phyloP scores from a whole-genome alignment of 208 protist genomes.

The Trypanosomatidae sp. region DNA sequence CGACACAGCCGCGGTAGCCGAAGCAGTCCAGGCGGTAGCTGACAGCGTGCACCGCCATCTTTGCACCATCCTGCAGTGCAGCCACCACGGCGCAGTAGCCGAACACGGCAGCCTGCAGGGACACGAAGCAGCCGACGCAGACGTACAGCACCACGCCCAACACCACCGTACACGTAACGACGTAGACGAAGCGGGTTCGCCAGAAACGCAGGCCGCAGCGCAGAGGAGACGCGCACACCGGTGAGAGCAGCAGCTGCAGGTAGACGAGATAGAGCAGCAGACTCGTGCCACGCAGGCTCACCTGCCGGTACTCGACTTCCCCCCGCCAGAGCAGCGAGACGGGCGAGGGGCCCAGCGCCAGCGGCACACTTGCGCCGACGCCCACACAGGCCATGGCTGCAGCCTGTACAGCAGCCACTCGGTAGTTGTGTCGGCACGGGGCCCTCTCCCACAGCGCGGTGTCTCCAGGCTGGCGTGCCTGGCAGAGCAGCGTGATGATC shows the following conservation, averaged over 20 bases:
- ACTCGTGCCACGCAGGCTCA: background rate
- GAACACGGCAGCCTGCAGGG: background rate
- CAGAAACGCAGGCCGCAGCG: slow-evolving; percentile 12
- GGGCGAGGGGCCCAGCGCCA: no score
- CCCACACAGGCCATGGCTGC: no score
- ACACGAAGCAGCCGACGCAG: background rate
- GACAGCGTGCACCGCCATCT: slow-evolving; percentile 9
- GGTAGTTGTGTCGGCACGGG: no score
- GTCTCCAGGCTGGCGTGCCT: no score
- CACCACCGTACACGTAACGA: background rate
- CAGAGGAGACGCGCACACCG: slow-evolving; percentile 17
- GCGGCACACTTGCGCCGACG: no score
- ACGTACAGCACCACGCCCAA: background rate
- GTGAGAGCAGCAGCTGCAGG: slow-evolving; percentile 2
- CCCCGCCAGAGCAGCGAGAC: no score
- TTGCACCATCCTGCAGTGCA: slow-evolving; percentile 12
- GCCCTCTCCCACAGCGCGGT: no score
- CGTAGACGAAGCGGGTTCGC: background rate
- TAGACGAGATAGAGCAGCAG: slow-evolving; percentile 7
- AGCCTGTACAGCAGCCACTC: no score
- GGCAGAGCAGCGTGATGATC: no score
- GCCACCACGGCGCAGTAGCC: slow-evolving; percentile 8
- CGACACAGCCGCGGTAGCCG: background rate
- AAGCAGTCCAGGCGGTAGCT: slow-evolving; percentile 5
- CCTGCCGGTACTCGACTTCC: no score